Evolutionary conservation across 352 stramenopile species (phyloP), one percentile per base, ranked within the genome.

Genomic region (Elongisporangium undulatum): DNA sequence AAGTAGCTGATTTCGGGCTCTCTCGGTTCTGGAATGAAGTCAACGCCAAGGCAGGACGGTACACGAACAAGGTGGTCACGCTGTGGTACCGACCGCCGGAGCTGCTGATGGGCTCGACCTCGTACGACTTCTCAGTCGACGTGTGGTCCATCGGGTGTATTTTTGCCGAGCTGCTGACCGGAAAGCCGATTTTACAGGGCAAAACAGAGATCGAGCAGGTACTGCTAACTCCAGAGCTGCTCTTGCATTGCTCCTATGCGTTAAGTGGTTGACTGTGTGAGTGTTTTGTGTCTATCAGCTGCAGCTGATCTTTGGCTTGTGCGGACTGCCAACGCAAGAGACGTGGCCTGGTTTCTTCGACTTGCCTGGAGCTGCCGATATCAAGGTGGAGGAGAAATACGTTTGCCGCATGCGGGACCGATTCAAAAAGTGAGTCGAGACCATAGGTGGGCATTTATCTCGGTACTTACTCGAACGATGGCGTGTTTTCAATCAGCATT

Each of bases 21-120:
- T 92, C 84, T 21, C 74, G 86, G 12, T 93, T 87, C 51, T 95
- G 84, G 84, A 95, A 90, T 50, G 86, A 94, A 59, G 82, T 91
- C 5, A 90, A 90, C 29, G 84, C 84, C 23, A 92, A 92, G 55
- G 85, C 83, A 16, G 85, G 85, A 20, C 69, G 80, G 19, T 95
- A 95, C 56, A 98, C 93, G 19, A 97, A 98, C 75, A 98, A 98
- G 62, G 95, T 98, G 4, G 94, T 97, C 12, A 98, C 95, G 23
- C 70, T 96, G 19, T 98, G 95, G 95, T 98, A 98, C 67, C 82
- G 95, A 23, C 82, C 94, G 1, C 95, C 95, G 0, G 95, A 98
- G 64, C 75, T 98, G 20, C 68, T 98, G 23, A 82, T 98, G 55
- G 92, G 94, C 3, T 96, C 79, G 17, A 97, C 91, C 3, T 88